Base-by-base conservation (phyloP, 2,329 filamentous ascomycete species). In the Claviceps africana region DNA sequence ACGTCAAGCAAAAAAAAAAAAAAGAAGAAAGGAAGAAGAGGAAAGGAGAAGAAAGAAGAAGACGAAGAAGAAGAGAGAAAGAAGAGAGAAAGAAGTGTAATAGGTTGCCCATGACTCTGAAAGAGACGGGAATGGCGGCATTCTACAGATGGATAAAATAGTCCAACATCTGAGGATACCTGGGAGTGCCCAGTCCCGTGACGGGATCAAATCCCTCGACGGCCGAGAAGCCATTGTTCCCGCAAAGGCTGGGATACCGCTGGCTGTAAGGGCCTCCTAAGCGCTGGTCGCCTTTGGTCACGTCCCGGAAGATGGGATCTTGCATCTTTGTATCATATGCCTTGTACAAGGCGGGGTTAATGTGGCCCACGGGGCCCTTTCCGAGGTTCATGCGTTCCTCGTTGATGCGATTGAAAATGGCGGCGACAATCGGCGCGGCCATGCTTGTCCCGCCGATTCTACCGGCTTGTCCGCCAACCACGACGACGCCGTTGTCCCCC, bases 371-470 rank as follows among this genome's bases (percentile, higher is more conserved):
- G 0, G 59, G 53, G 10, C 58, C 54, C 59, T 65, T 66, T 9
- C 61, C 61, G 1, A 55, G 59, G n/a, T 52, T 52, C 45, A 66
- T 44, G 10, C 62, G 57, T 55, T 62, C 60, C 42, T 60, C 62
- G 28, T 66, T 66, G 7, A 65, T 59, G 46, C 65, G 56, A n/a
- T 57, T 63, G 43, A 69, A 55, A 51, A 71, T 64, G 37, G 59
- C 58, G 5, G 58, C 65, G n/a, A 67, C 63, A 15, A 64, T 60
- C 2, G 67, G 67, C 4, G 64, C 63, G 6, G 65, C 61, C 35
- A 63, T 64, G 48, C 71, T 75, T 0, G 78, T 81, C 15, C 76
- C 77, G 48, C 67, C 75, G 0, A 72, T 67, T 30, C 72, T 63
- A 0, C 59, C 57, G 51, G 72, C 72, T 5, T 60, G 58, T 21